Evolutionary conservation across 2,329 filamentous ascomycete species (phyloP).

Genomic region (Mycosphaerelloides madeirae): DNA sequence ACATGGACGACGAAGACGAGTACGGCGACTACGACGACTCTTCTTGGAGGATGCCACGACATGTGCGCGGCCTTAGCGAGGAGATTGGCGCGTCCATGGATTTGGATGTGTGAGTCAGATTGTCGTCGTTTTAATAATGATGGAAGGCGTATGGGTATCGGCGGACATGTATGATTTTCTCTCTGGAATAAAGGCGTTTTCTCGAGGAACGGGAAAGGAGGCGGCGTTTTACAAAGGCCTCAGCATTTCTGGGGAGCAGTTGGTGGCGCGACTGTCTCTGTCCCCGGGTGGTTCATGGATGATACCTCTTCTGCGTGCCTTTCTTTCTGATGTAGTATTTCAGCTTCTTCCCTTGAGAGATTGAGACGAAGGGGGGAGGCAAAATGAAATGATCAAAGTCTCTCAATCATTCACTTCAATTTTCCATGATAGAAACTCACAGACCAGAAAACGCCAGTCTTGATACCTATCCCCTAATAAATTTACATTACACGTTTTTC

Average conservation of each 20-base stretch:
- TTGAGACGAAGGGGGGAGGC: no score
- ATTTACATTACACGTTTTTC: conserved; percentile 17
- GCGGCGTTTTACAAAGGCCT: no score
- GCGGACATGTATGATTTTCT: no score
- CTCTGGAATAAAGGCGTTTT: not conserved
- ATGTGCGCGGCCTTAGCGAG: conserved; percentile 29
- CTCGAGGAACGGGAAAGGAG: not conserved
- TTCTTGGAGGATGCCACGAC: conserved; percentile 11
- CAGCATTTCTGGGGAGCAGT: conserved; percentile 5
- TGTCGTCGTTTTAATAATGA: not conserved
- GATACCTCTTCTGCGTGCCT: conserved; percentile 5
- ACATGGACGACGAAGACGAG: conserved; percentile 22
- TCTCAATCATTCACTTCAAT: no score
- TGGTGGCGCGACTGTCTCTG: conserved; percentile 13
- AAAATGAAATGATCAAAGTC: no score
- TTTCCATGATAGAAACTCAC: no score
- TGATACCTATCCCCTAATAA: no score
- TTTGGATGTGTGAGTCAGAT: conserved; percentile 17
- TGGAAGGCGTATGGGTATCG: no score
- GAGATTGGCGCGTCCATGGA: conserved; percentile 28
- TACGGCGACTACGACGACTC: conserved; percentile 13
- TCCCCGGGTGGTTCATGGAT: not conserved
- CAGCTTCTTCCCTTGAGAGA: no score
- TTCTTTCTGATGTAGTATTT: not conserved
- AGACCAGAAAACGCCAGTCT: no score